Conservation (phyloP, 1,284 basidiomycete genomes). For the Boletus sp. region DNA sequence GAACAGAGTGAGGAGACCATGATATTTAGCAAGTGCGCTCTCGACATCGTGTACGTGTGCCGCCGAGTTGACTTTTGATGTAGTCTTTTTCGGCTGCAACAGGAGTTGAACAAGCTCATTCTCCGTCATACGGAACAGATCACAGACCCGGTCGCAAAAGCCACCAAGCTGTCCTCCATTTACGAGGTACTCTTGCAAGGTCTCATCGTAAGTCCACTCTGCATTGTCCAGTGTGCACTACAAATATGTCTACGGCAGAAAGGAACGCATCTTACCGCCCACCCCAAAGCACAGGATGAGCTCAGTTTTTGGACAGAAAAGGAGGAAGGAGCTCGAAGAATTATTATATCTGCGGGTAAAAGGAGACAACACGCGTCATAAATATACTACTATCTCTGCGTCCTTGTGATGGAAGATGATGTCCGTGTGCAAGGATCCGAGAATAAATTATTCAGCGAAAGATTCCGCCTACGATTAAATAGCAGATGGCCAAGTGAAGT, state of each 20-base stretch:
- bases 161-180: conserved; percentile 66
- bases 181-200: conserved; percentile 78
- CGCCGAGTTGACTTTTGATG: conserved; percentile 3
- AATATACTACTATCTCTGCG: conserved; percentile 14
- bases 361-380: conserved; percentile 24
- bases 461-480: conserved; percentile 11
- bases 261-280: conserved; percentile 47
- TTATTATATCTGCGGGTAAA: conserved; percentile 45
- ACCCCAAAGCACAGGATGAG: conserved; percentile 57
- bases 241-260: conserved; percentile 35
- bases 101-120: conserved; percentile 81
- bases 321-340: conserved; percentile 52
- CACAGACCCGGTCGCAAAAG: conserved; percentile 56
- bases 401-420: conserved; percentile 12
- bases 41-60: not conserved
- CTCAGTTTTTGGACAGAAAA: conserved; percentile 56
- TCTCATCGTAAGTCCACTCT: conserved; percentile 57
- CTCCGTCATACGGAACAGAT: conserved; percentile 67
- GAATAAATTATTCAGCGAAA: conserved; percentile 23
- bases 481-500: conserved; percentile 4
- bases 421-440: conserved; percentile 17
- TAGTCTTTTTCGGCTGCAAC: conserved; percentile 81
- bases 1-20: conserved; percentile 86
- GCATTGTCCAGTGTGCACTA: not conserved
- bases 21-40: conserved; percentile 83